Conservation (phyloP, 2,329 filamentous ascomycete species). For the Podosphaera aphanis region DNA sequence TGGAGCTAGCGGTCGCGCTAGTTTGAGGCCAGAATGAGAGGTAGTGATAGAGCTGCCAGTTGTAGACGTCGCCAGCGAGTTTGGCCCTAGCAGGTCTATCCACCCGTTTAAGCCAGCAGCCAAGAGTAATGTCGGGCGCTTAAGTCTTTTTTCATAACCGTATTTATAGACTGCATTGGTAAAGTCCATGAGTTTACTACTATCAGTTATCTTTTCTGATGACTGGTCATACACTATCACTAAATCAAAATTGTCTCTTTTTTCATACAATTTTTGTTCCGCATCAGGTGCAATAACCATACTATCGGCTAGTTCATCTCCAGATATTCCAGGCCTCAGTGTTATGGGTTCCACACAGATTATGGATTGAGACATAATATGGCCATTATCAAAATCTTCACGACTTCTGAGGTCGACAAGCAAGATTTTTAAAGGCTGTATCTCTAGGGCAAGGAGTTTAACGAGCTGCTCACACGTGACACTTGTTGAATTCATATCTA, state of each 20-base stretch:
- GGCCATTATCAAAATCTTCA: constrained; percentile 63
- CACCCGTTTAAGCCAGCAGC: constrained; percentile 69
- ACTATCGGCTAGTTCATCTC: constrained; percentile 38
- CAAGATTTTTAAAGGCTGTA: constrained; percentile 38
- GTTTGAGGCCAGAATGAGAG: constrained; percentile 8
- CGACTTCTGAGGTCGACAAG: constrained; percentile 69
- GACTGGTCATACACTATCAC: constrained; percentile 75
- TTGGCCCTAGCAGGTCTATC: constrained; percentile 51
- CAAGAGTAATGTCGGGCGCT: constrained; percentile 51
- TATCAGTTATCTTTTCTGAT: constrained; percentile 21
- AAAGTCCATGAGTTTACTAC: constrained; percentile 38
- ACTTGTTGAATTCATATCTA: constrained; percentile 8
- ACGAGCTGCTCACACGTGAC: constrained; percentile 38
- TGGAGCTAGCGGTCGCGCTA: constrained; percentile 25
- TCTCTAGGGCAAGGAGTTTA: constrained; percentile 36
- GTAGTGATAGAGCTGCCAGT: constrained; percentile 19
- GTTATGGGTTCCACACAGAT: constrained; percentile 80
- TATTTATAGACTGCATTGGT: constrained; percentile 64
- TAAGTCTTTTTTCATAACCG: constrained; percentile 55
- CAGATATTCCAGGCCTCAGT: constrained; percentile 41
- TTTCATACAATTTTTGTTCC: constrained; percentile 54
- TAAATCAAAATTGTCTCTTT: constrained; percentile 55
- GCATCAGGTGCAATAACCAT: constrained; percentile 45
- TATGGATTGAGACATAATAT: constrained; percentile 62
- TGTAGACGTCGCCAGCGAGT: constrained; percentile 26